Evolutionary conservation across 495 filamentous ascomycete genomes (phyloP), one percentile per base, ranked within the genome.

Genomic region (Friedmanniomyces endolithicus): DNA sequence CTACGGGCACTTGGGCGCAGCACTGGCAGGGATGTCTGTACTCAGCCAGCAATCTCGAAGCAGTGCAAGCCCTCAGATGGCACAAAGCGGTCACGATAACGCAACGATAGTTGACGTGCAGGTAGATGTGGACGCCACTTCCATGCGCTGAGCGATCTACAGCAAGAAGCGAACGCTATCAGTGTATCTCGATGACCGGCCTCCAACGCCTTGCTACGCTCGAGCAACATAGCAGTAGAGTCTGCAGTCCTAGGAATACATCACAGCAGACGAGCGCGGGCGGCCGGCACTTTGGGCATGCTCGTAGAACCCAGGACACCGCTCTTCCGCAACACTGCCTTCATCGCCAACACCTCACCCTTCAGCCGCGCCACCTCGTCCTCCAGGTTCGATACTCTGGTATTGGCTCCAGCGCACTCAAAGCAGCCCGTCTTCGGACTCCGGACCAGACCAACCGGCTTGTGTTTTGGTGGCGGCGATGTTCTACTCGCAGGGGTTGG

Each of bases 1-100:
- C 34, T 60, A 60, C 24, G 57, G 57, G 1, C 57, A 60, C 31
- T 46, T 60, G 1, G 57, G 57, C 19, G 52, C 52, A 12, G 57
- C 57, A 2, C 23, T 60, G 37, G 47, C 57, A 11, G 57, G 57
- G 16, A 17, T 60, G 1, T 31, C 22, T n/a, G 16, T 56, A 23
- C 39, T 60, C 17, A 35, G 52, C 14, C 47, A 60, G 25, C 52
- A 55, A 25, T 20, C 44, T 12, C 23, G 2, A 20, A 16, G 37
- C 14, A 6, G 27, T 31, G 27, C 20, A 14, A 39, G 12, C 2
- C 19, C 14, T 33, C 40, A 53, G n/a, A 41, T 41, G 37, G 34
- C 12, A 17, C 49, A 41, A n/a, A 6, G 11, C 31, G 9, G 14
- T 34, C n/a, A n/a, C n/a, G 34, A 25, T 27, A 25, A 37, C 3